Conservation (phyloP, 2,329 filamentous ascomycete species). For the Teratosphaeriaceae sp. region DNA sequence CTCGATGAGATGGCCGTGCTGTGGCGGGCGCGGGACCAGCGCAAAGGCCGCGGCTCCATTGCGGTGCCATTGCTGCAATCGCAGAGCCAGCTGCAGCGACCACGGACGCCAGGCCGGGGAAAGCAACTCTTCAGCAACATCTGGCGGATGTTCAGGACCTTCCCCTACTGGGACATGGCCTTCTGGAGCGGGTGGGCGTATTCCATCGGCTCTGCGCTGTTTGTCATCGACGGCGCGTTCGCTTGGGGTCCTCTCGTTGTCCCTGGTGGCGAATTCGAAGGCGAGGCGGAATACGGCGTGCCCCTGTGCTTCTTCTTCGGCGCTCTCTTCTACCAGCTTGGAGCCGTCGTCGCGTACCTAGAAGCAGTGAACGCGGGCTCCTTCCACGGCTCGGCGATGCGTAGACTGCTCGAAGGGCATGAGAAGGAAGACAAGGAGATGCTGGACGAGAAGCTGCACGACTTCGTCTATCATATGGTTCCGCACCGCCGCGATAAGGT, state of each 20-base stretch:
- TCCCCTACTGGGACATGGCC: slow-evolving; percentile 27
- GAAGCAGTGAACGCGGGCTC: slow-evolving; percentile 27
- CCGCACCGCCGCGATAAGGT: slow-evolving; percentile 8
- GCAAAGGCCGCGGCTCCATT: slow-evolving; percentile 20
- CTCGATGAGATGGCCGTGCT: slow-evolving; percentile 5
- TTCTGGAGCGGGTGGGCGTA: slow-evolving; percentile 24
- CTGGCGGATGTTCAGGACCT: slow-evolving; percentile 19
- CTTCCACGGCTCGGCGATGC: slow-evolving; percentile 23
- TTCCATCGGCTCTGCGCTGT: slow-evolving; percentile 21
- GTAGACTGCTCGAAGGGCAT: slow-evolving; percentile 20
- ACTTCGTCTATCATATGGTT: slow-evolving; percentile 15
- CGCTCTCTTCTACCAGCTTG: slow-evolving; percentile 22
- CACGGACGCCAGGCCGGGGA: neutral
- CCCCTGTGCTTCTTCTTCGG: slow-evolving; percentile 22
- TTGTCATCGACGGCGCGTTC: slow-evolving; percentile 19
- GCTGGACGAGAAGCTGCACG: slow-evolving; percentile 23
- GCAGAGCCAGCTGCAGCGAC: neutral
- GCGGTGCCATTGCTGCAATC: slow-evolving; percentile 13
- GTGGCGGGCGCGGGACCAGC: slow-evolving; percentile 21
- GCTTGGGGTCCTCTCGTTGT: slow-evolving; percentile 18
- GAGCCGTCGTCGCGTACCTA: slow-evolving; percentile 23
- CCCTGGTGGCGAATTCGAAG: slow-evolving; percentile 12
- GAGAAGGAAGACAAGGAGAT: slow-evolving; percentile 21
- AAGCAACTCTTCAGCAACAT: slow-evolving; percentile 9
- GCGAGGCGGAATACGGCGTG: slow-evolving; percentile 17